Base-by-base conservation (phyloP, 176 grass and related monocot species). In the Thalia dealbata region DNA sequence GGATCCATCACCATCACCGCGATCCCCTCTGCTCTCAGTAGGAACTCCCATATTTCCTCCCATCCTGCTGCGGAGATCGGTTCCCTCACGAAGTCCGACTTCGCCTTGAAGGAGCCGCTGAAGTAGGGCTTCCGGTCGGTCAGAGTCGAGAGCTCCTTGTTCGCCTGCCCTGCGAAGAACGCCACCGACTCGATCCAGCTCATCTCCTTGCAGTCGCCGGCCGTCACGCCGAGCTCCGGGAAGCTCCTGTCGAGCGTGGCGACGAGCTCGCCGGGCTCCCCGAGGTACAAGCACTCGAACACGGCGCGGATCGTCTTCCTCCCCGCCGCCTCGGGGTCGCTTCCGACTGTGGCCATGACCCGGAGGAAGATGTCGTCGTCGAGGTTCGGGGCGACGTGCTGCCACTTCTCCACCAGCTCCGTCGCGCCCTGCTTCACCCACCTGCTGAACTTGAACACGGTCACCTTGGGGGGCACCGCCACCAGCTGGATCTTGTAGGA, bases 1-100 rank as follows among this genome's bases (percentile, higher is more conserved):
- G 85, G 82, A 48, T 80, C 85, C 24, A 86, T 62, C 44, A 82
- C 68, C 54, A 82, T 74, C n/a, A 70, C 29, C 38, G 71, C 1
- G 81, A 55, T 5, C 73, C 73, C 18, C 21, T 77, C 21, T n/a
- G 4, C 6, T 9, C 45, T 25, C 61, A 74, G 65, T 38, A 91
- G 55, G 78, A 76, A 79, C 16, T 79, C n/a, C 68, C 78, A 91
- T 42, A 71, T 73, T 3, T 24, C 50, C 60, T 87, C 67, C 85
- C 79, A 87, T 10, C 56, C 73, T 32, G 46, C 32, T 25, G 4
- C 30, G 5, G 82, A 79, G 61, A 92, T 86, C 18, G 82, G 78
- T 11, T 88, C 71, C 6, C 71, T 80, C 25, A 92, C 86, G 62
- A 69, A 88, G 76, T 92, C 86, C 0, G 89, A 88, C 1, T 82